These are phyloP conservation scores for Lathyrus aphaca DNA, from an alignment of 306 rosid species.

Conservation along the genomic window DNA sequence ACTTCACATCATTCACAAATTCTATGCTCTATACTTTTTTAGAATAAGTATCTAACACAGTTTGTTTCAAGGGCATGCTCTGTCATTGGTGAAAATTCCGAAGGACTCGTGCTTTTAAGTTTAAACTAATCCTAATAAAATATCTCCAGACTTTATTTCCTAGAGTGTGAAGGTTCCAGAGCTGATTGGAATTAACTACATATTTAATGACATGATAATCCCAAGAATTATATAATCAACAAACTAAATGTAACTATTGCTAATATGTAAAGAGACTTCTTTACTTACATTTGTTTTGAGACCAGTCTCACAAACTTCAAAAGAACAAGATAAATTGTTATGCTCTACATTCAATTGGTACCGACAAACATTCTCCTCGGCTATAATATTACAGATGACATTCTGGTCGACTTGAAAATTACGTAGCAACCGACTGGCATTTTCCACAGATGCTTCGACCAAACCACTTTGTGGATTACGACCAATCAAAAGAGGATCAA, in stretches of 20 bases:
- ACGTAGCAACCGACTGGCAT: slow-evolving; percentile 62
- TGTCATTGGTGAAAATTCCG: not conserved
- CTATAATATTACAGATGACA: slow-evolving; percentile 45
- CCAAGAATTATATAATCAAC: slow-evolving; percentile 4
- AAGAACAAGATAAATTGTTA: slow-evolving; percentile 51
- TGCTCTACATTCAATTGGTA: slow-evolving; percentile 54
- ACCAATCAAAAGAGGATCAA: slow-evolving; percentile 56
- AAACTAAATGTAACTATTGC: not conserved
- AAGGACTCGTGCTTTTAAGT: not conserved
- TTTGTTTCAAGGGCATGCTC: not conserved
- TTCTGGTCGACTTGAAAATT: slow-evolving; percentile 62
- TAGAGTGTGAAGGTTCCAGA: slow-evolving; percentile 4
- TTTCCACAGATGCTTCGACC: slow-evolving; percentile 72
- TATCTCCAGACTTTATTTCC: not conserved
- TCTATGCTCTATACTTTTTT: not conserved
- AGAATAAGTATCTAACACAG: not conserved
- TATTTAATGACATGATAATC: slow-evolving; percentile 3
- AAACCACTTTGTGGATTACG: slow-evolving; percentile 62
- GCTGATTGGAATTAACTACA: slow-evolving; percentile 7
- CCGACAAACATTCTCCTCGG: slow-evolving; percentile 51
- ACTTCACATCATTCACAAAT: not conserved
- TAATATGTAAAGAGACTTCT: slow-evolving; percentile 27
- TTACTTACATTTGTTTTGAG: slow-evolving; percentile 62
- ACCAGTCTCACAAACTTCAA: slow-evolving; percentile 79
- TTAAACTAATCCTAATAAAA: slow-evolving; percentile 1